phyloP scores from a whole-genome alignment of 148 eudicot species.

The Fagopyrum tataricum region DNA sequence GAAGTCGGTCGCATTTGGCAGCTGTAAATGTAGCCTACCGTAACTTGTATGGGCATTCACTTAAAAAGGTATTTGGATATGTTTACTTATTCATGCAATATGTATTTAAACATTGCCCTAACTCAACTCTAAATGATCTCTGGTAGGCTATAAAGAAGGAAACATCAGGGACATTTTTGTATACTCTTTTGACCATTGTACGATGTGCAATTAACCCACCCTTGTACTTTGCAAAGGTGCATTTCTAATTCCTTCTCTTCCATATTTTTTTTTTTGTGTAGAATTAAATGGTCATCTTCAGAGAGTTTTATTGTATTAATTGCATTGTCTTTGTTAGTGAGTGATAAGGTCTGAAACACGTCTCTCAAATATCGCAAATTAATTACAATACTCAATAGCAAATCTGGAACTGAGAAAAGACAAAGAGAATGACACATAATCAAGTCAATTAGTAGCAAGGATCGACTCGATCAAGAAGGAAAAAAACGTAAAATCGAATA shows the following conservation, averaged over 20 bases:
- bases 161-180: constrained; percentile 42
- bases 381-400: too few relatives aligned
- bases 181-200: constrained; percentile 38
- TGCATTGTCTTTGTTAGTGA: not conserved
- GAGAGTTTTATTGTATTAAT: not conserved
- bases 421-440: not conserved
- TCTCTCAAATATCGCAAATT: not conserved
- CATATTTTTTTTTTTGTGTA: not conserved
- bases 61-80: constrained; percentile 37
- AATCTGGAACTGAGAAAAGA: not conserved
- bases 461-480: too few relatives aligned
- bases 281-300: not conserved
- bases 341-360: not conserved
- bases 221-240: constrained; percentile 47
- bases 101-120: constrained; percentile 6
- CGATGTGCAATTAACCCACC: constrained; percentile 46
- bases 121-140: not conserved
- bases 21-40: constrained; percentile 54
- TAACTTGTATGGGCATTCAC: constrained; percentile 40
- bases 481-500: too few relatives aligned
- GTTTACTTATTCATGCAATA: not conserved
- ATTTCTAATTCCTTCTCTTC: not conserved
- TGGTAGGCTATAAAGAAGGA: constrained; percentile 51
- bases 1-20: constrained; percentile 74
- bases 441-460: too few relatives aligned